Percentiles rank a stretch among this genome's conserved stretches.
phyloP scores from a whole-genome alignment of 129 eudicot genomes.

The Tagetes erecta region DNA sequence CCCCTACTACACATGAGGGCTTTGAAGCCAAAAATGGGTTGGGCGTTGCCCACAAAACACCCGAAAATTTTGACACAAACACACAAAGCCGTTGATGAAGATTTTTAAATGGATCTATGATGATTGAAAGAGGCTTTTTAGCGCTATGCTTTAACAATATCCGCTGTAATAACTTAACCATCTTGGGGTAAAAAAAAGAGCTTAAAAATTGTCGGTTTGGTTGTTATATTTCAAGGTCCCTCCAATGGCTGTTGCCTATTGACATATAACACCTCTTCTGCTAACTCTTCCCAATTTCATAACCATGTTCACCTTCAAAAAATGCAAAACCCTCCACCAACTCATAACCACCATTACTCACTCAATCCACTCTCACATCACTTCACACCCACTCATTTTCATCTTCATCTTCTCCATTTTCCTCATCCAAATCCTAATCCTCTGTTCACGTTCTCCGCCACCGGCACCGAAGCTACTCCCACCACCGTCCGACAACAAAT shows the following conservation, averaged over 20 bases:
- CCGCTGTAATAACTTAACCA: neutral
- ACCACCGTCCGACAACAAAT: slow-evolving; percentile 19
- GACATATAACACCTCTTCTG: slow-evolving; percentile 17
- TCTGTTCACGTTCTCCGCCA: slow-evolving; percentile 27
- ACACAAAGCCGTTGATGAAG: too few species aligned
- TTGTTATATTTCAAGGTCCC: slow-evolving; percentile 9
- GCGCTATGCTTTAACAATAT: too few species aligned
- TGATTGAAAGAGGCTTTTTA: too few species aligned
- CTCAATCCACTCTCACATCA: slow-evolving; percentile 37
- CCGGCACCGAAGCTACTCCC: slow-evolving; percentile 4
- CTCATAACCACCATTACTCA: slow-evolving; percentile 20
- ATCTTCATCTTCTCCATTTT: slow-evolving; percentile 38
- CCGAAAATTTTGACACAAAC: too few species aligned
- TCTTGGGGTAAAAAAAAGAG: neutral
- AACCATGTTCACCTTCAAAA: slow-evolving; percentile 24
- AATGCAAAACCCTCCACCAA: slow-evolving; percentile 32
- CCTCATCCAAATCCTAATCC: slow-evolving; percentile 27
- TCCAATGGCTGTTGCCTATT: slow-evolving; percentile 5
- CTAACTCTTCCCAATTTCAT: slow-evolving; percentile 20
- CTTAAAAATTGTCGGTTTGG: slow-evolving; percentile 27
- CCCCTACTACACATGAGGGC: too few species aligned
- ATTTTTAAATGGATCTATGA: too few species aligned
- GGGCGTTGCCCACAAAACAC: too few species aligned
- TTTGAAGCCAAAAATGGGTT: too few species aligned
- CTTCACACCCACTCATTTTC: slow-evolving; percentile 49